Conservation (phyloP, 2,329 filamentous ascomycete genomes). For the Ophiostoma pallidulum region DNA sequence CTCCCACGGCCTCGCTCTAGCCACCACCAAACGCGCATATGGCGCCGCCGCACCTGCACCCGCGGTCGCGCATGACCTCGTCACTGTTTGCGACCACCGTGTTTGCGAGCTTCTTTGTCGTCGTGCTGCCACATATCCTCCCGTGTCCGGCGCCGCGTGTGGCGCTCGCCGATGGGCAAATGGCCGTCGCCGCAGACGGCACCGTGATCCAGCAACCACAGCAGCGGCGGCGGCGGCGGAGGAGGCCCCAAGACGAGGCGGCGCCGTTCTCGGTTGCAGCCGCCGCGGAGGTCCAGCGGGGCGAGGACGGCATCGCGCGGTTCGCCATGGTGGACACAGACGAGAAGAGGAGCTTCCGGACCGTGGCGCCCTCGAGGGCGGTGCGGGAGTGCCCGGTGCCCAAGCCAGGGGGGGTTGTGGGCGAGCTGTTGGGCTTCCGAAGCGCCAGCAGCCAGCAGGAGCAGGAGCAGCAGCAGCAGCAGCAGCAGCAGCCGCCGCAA, state of each 20-base stretch:
- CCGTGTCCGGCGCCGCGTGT: conserved; percentile 79
- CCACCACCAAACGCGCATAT: conserved; percentile 36
- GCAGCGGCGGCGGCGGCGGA: conserved; percentile 34
- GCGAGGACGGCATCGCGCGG: conserved; percentile 38
- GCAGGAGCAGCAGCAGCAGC: background rate
- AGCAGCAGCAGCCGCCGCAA: background rate
- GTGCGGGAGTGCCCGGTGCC: conserved; percentile 79
- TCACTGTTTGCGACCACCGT: conserved; percentile 94
- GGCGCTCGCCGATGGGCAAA: conserved; percentile 61
- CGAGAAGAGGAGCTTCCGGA: conserved; percentile 23
- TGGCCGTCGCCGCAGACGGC: conserved; percentile 35
- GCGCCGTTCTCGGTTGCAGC: background rate
- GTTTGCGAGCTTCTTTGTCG: conserved; percentile 81
- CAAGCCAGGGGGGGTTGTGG: conserved; percentile 62
- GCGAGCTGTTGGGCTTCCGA: conserved; percentile 53
- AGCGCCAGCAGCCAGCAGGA: conserved; percentile 14
- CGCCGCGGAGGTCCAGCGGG: conserved; percentile 28
- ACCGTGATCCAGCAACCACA: too few species aligned
- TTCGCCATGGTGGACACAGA: conserved; percentile 30
- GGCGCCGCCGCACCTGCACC: conserved; percentile 84
- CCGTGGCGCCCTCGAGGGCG: conserved; percentile 36
- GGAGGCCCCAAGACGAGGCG: background rate
- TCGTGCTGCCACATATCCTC: conserved; percentile 79
- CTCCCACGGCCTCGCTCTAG: background rate
- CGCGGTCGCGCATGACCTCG: conserved; percentile 84